Base-by-base conservation (phyloP, 805 yeast genomes). In the Candida anglica region DNA sequence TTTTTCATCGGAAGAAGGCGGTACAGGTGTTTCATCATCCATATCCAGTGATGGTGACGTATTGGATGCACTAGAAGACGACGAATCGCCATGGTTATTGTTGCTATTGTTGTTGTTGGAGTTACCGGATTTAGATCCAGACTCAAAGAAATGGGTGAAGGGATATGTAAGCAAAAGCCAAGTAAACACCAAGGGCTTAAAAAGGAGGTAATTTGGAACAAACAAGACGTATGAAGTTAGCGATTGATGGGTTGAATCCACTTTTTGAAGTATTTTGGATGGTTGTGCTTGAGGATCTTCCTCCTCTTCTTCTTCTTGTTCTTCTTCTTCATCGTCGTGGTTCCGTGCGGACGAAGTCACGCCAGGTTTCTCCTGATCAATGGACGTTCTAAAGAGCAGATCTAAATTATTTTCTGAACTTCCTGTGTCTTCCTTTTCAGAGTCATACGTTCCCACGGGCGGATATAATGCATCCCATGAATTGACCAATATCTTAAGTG, bases 151-250 rank as follows among this genome's bases (percentile, higher is more conserved):
- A 17, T 67, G 54, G 13, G 59, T 61, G 40, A 79, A 56, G 0
- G 89, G 89, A 46, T 70, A 75, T 2, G 79, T 67, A 5, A 75
- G 37, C n/a, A 80, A 40, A 32, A 60, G 65, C 73, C 84, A 69
- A 2, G 71, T 27, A 30, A 70, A 61, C 4, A 58, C 39, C 11
- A 76, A 37, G 2, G 89, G 88, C 36, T 68, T 69, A n/a, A 73
- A 41, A 4, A 81, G 41, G 5, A 80, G 33, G 26, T 68, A 44
- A 40, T 73, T 69, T 6, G 83, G 81, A 1, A 76, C 31, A 40
- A 72, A 77, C 20, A 72, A 44, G 27, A 73, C 19, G 5, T 22
- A 19, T 34, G 30, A 33, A 36, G 11, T 21, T 9, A 21, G 23
- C 14, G 23, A 19, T 11, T 8, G 8, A n/a, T 7, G 8, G 28